These are phyloP conservation scores for Tetrapisispora phaffii DNA, from an alignment of 805 yeast species.

Conservation along the genomic window DNA sequence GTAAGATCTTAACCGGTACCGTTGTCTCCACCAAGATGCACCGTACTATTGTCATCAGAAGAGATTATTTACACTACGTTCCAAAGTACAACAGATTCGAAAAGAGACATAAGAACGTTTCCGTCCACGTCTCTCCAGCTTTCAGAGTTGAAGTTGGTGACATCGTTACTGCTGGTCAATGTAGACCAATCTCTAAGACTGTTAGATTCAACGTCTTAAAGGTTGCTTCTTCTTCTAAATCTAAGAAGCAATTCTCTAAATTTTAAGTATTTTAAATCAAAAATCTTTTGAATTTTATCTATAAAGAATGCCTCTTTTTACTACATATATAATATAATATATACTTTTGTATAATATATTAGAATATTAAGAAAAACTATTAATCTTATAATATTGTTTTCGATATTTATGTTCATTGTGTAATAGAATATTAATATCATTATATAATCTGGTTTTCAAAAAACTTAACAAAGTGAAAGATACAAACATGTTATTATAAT, in stretches of 20 bases:
- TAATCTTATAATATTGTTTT: background rate
- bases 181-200: slow-evolving; percentile 99
- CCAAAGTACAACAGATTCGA: slow-evolving; percentile 99
- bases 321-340: slow-evolving; percentile 9
- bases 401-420: background rate
- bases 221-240: slow-evolving; percentile 78
- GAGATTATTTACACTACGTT: slow-evolving; percentile 99
- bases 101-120: slow-evolving; percentile 99
- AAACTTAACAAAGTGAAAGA: too few species aligned
- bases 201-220: slow-evolving; percentile 99
- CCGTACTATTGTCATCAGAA: slow-evolving; percentile 99
- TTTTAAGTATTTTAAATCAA: slow-evolving; percentile 47
- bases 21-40: slow-evolving; percentile 99
- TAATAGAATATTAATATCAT: too few species aligned
- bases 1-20: slow-evolving; percentile 98
- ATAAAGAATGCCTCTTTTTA: slow-evolving; percentile 4
- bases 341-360: slow-evolving; percentile 24
- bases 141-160: slow-evolving; percentile 99
- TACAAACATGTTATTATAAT: slow-evolving; percentile 1
- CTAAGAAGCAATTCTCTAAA: slow-evolving; percentile 92
- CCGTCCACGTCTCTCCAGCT: slow-evolving; percentile 99
- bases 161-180: slow-evolving; percentile 98
- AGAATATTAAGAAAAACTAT: slow-evolving; percentile 9
- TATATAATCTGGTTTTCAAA: too few species aligned
- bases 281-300: slow-evolving; percentile 1